Evolutionary conservation across 75 land plant genomes (phyloP).

Genomic region (Ceratopteris richardii): DNA sequence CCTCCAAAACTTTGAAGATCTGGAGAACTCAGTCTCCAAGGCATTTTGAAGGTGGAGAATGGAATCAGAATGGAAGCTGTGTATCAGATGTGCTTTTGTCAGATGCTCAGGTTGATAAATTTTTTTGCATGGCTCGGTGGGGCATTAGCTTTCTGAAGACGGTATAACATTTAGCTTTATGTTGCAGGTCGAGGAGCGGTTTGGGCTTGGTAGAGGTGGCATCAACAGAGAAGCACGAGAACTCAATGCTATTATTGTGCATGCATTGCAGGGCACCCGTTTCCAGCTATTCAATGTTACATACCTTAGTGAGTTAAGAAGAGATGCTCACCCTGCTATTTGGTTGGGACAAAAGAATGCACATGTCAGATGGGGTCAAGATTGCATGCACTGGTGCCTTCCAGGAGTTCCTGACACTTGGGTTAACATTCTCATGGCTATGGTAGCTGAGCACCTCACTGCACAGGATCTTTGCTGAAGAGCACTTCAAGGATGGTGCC

Average conservation of each 20-base stretch:
- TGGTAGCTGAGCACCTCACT: constrained; percentile 29
- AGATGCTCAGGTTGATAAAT: constrained; percentile 41
- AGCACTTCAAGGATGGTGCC: not conserved
- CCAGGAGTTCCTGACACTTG: constrained; percentile 95
- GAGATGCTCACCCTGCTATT: constrained; percentile 92
- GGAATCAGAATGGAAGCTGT: constrained; percentile 96
- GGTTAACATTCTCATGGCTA: constrained; percentile 64
- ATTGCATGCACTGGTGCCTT: constrained; percentile 99
- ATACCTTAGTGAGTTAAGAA: constrained; percentile 81
- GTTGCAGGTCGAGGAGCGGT: constrained; percentile 73
- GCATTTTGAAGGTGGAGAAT: constrained; percentile 88
- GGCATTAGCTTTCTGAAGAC: too few species aligned
- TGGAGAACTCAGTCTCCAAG: constrained; percentile 96
- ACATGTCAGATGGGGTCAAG: constrained; percentile 88
- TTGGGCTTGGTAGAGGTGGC: constrained; percentile 66
- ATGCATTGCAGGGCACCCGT: constrained; percentile 39
- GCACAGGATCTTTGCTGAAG: not conserved
- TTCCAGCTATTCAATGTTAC: constrained; percentile 64
- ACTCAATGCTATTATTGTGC: constrained; percentile 46
- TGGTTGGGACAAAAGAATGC: constrained; percentile 94
- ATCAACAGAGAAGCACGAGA: constrained; percentile 81
- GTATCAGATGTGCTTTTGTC: constrained; percentile 48
- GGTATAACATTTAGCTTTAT: not conserved
- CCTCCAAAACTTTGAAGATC: constrained; percentile 49
- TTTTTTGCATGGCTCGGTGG: not conserved